Base-by-base conservation (phyloP, 2,329 filamentous ascomycete species). In the Rachicladosporium sp. region DNA sequence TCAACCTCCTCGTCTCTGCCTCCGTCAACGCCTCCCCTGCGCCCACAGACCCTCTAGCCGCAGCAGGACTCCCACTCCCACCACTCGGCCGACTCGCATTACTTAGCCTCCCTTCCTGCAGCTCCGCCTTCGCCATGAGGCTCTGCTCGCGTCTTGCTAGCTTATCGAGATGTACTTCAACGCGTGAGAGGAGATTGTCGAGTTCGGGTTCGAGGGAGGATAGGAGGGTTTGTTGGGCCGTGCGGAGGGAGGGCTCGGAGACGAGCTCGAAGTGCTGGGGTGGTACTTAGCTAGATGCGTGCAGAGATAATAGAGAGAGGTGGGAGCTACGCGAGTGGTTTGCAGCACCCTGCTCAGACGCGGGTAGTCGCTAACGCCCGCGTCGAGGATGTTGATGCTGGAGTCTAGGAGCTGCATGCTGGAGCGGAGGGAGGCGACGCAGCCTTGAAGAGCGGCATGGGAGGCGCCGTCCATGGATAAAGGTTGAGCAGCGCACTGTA, bases 151-250 rank as follows among this genome's bases (percentile, higher is more conserved):
- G 81, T 6, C 87, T 77, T 38, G 82, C 82, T 32, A 89, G 77
- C 43, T 85, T 83, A 51, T 88, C 84, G 31, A 93, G 73, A 54
- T 93, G 81, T 46, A 80, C 78, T 49, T 86, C 79, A n/a, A 87
- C 85, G 49, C 87, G 80, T 46, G 78, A 74, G 37, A 95, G 77
- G 2, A 95, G 75, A 42, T 78, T 74, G 23, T 79, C 69, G 47
- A 93, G 82, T 59, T 86, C 87, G 6, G 88, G 88, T n/a, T 81
- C 80, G 50, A 94, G 91, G 58, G 93, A 87, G 54, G 85, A 82
- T 51, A 87, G 80, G 11, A 95, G 76, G 4, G 85, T 80, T 49
- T 83, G 71, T 62, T 95, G 88, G 27, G 88, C 88, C 46, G 80
- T 74, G 45, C 80, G 78, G 33, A 95, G 76, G 37, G 83, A 83